phyloP scores from a whole-genome alignment of 805 yeast species.

The Debaryomyces hansenii region DNA sequence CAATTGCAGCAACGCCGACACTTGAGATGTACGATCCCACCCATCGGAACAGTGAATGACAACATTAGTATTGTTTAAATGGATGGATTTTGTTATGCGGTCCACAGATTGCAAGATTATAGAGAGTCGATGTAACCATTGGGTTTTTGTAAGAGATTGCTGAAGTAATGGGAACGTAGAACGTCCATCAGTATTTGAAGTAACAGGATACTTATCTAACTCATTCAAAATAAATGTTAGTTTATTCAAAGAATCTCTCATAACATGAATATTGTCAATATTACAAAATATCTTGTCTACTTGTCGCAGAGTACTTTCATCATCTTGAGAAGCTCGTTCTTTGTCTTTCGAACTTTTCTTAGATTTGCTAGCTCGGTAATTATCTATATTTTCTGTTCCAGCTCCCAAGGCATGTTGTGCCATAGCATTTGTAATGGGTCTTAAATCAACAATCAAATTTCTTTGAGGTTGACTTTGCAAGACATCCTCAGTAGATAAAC shows the following conservation, averaged over 20 bases:
- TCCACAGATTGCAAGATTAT: slow-evolving; percentile 74
- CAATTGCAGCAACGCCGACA: slow-evolving; percentile 77
- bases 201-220: slow-evolving; percentile 56
- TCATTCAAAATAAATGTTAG: slow-evolving; percentile 64
- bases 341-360: slow-evolving; percentile 5
- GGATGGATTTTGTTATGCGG: slow-evolving; percentile 76
- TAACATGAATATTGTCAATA: slow-evolving; percentile 92
- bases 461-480: slow-evolving; percentile 36
- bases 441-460: slow-evolving; percentile 81
- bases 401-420: slow-evolving; percentile 97
- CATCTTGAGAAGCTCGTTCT: neutral
- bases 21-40: slow-evolving; percentile 96
- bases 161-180: slow-evolving; percentile 33
- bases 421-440: slow-evolving; percentile 93
- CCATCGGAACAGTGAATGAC: slow-evolving; percentile 96
- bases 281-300: slow-evolving; percentile 78
- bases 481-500: slow-evolving; percentile 18
- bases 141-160: slow-evolving; percentile 59
- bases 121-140: slow-evolving; percentile 76
- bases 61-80: slow-evolving; percentile 78
- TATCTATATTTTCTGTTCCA: slow-evolving; percentile 93
- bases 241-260: slow-evolving; percentile 77
- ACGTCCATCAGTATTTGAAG: slow-evolving; percentile 11
- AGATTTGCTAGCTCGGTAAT: slow-evolving; percentile 53
- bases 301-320: slow-evolving; percentile 20